Base-by-base conservation (phyloP, 2,329 filamentous ascomycete species). In the Colletotrichum eremochloae region DNA sequence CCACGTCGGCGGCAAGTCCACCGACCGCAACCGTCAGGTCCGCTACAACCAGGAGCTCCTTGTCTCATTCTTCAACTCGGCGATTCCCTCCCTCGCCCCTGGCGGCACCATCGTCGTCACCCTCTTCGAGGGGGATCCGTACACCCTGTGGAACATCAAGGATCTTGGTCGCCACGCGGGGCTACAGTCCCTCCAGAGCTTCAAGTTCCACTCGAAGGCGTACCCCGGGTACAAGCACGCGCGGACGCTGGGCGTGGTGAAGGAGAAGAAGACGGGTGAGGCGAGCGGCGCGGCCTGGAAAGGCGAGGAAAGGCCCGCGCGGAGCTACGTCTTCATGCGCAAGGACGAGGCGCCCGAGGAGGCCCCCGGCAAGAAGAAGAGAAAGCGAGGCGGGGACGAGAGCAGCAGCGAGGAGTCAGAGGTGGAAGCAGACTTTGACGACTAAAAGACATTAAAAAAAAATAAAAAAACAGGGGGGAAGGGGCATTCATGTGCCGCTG, bases 21-120 rank as follows among this genome's bases (percentile, higher is more conserved):
- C 93, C 76, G 95, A 98, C 84, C 93, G 98, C 68, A 98, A 98
- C 84, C 88, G 96, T 46, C 96, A 99, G 83, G 95, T 98, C 18
- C 91, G 96, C 68, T 90, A 94, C 81, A 98, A 99, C 84, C 95
- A 97, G 82, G 90, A 93, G 78, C 86, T 94, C 63, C 86, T 94
- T 46, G 91, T 93, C 18, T 84, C 86, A 55, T 94, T 94, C 83
- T 94, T 94, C 83, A 80, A 81, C 72, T 82, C 85, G 67, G 86
- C 88, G 1, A 81, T 86, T 31, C 81, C 82, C 2, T 85, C 87
- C 2, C 85, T 93, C 1, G 83, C 87, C 0, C 84, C 74, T 42
- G 85, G 86, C 7, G 91, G 91, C 46, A 80, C 88, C 76, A 91
- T 98, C 66, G 83, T 97, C 64, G 91, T 98, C 31, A 97, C 95